A percentile compares a stretch with the other conserved stretches of the same genome.
Conservation (phyloP, 129 eudicot genomes). For the Arctium lappa region DNA sequence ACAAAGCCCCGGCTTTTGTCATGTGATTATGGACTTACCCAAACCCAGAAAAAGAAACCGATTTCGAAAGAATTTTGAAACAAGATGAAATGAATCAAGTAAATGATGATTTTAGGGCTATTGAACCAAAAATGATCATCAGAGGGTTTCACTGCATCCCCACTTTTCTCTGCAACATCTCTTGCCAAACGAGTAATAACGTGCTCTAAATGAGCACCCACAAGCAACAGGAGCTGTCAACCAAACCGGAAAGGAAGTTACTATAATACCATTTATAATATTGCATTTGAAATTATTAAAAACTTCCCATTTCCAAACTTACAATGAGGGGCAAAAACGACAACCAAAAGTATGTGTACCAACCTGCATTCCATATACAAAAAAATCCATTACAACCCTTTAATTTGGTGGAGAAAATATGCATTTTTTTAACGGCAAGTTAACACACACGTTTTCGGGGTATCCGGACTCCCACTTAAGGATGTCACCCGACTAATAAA, state of each 20-base stretch:
- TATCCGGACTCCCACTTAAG: too few species aligned
- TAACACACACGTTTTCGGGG: too few species aligned
- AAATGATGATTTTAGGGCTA: constrained; percentile 54
- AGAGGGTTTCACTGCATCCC: constrained; percentile 50
- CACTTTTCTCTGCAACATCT: constrained; percentile 37
- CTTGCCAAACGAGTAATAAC: constrained; percentile 53
- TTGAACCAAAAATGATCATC: constrained; percentile 74
- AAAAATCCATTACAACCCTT: background rate
- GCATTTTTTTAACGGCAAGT: too few species aligned
- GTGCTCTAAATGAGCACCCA: constrained; percentile 65
- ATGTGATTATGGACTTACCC: constrained; percentile 40
- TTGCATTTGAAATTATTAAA: background rate
- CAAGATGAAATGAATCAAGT: constrained; percentile 79
- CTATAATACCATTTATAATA: background rate
- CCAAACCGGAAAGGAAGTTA: background rate
- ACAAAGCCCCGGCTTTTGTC: too few species aligned
- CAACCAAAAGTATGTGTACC: constrained; percentile 88
- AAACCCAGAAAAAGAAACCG: constrained; percentile 74
- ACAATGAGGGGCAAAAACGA: constrained; percentile 84
- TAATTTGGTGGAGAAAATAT: background rate
- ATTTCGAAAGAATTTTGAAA: constrained; percentile 77
- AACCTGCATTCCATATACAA: constrained; percentile 51
- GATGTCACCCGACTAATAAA: too few species aligned
- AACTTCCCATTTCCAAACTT: constrained; percentile 28
- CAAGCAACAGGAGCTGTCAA: constrained; percentile 62